Conservation (phyloP, 306 rosid species). For the Vicia villosa region DNA sequence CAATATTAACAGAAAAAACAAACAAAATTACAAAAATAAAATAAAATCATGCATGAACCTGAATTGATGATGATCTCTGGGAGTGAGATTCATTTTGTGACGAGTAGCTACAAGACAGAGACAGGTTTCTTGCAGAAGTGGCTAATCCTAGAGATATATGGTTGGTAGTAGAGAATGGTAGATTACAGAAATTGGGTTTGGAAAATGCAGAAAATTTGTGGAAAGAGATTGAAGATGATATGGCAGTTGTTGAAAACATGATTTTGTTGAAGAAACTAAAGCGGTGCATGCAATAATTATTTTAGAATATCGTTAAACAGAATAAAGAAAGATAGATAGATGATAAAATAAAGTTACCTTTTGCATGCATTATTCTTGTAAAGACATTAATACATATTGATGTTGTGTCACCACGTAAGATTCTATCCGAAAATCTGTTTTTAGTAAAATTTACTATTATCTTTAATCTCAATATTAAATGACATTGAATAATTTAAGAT, state of each 20-base stretch:
- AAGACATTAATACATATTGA: too few relatives aligned
- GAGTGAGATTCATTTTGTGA: constrained; percentile 33
- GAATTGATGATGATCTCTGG: constrained; percentile 47
- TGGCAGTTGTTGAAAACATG: constrained; percentile 7
- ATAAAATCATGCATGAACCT: constrained; percentile 44
- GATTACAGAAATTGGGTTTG: constrained; percentile 21
- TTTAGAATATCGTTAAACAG: background rate
- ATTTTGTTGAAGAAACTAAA: background rate
- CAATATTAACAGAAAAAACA: background rate
- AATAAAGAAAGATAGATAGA: background rate
- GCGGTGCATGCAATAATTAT: background rate
- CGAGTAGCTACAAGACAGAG: constrained; percentile 38
- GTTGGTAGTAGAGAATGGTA: constrained; percentile 9
- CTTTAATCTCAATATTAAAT: too few relatives aligned
- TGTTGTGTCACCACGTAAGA: too few relatives aligned
- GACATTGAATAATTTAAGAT: too few relatives aligned
- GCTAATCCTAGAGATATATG: constrained; percentile 32
- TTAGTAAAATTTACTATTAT: too few relatives aligned
- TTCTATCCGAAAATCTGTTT: too few relatives aligned
- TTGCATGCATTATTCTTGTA: too few relatives aligned
- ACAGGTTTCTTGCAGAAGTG: constrained; percentile 37
- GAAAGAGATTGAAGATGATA: constrained; percentile 3
- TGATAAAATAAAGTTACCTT: too few relatives aligned
- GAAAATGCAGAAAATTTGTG: constrained; percentile 23
- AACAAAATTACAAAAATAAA: background rate